A percentile compares a stretch with the other conserved stretches of the same genome.
phyloP scores from a whole-genome alignment of 2,329 filamentous ascomycete species.

The Boeremia lycopersici region DNA sequence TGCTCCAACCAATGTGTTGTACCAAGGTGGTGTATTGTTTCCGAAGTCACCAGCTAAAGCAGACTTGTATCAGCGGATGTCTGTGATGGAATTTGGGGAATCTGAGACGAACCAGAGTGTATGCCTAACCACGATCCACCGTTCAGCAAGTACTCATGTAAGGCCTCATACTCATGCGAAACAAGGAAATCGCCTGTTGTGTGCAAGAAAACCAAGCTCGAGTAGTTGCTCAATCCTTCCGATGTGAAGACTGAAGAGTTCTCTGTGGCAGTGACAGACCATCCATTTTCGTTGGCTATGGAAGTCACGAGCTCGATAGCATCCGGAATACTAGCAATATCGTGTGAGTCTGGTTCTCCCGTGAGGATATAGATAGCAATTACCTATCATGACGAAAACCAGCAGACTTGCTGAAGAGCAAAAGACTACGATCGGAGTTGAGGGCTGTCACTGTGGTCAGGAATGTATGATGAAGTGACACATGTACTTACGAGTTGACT shows the following conservation, averaged over 20 bases:
- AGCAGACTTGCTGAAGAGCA: not conserved
- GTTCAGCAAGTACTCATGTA: not conserved
- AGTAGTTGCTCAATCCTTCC: not conserved
- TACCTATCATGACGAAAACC: not conserved
- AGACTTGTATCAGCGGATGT: not conserved
- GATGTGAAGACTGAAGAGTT: not conserved
- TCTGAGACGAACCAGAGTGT: not conserved
- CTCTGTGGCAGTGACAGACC: not conserved
- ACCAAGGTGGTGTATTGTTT: not conserved
- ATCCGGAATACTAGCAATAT: not conserved
- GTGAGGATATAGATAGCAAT: not conserved
- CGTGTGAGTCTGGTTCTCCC: not conserved
- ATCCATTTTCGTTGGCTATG: not conserved
- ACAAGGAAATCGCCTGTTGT: not conserved
- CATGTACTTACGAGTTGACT: not conserved
- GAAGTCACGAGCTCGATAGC: not conserved
- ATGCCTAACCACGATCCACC: not conserved
- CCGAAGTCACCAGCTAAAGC: not conserved
- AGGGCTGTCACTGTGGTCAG: not conserved
- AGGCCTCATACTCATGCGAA: not conserved
- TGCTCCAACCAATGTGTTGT: not conserved
- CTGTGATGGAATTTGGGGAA: not conserved
- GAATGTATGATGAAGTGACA: not conserved
- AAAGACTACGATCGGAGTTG: not conserved
- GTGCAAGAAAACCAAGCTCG: not conserved